These are phyloP conservation scores for Colletotrichum higginsianum DNA, from an alignment of 2,329 filamentous ascomycete genomes.

Conservation along the genomic window DNA sequence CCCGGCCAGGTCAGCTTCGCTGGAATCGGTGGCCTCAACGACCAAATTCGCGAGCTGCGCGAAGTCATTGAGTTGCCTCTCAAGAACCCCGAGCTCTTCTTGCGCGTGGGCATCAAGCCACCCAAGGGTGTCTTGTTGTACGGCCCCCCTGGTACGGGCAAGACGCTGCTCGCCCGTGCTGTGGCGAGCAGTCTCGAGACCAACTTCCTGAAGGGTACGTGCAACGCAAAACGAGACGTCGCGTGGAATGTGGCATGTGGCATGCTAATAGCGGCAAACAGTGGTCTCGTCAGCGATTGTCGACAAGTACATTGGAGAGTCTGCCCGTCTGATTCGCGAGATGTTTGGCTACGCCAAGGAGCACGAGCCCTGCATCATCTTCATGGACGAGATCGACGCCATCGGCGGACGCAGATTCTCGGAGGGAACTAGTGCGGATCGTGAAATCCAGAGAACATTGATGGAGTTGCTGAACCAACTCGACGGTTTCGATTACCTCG, in stretches of 20 bases:
- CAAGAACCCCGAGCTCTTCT: slow-evolving; percentile 98
- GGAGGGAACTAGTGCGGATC: slow-evolving; percentile 96
- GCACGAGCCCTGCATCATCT: slow-evolving; percentile 99
- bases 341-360: slow-evolving; percentile 99
- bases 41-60: slow-evolving; percentile 96
- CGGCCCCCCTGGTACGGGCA: slow-evolving; percentile 95
- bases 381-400: slow-evolving; percentile 99
- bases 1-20: slow-evolving; percentile 98
- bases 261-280: slow-evolving; percentile 54
- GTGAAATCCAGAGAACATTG: slow-evolving; percentile 97
- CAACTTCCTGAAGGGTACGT: slow-evolving; percentile 94
- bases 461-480: slow-evolving; percentile 99
- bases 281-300: slow-evolving; percentile 99
- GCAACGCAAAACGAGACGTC: neutral
- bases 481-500: slow-evolving; percentile 98
- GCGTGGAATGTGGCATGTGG: neutral
- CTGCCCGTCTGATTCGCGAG: slow-evolving; percentile 94
- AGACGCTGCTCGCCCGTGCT: slow-evolving; percentile 93
- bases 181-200: slow-evolving; percentile 97
- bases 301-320: slow-evolving; percentile 99
- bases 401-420: slow-evolving; percentile 97
- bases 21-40: slow-evolving; percentile 96
- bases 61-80: slow-evolving; percentile 98
- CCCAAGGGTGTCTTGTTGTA: slow-evolving; percentile 98
- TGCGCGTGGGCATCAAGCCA: slow-evolving; percentile 97